phyloP scores from a whole-genome alignment of 176 grass and related monocot genomes.

The Hsuehochloa calcarea region DNA sequence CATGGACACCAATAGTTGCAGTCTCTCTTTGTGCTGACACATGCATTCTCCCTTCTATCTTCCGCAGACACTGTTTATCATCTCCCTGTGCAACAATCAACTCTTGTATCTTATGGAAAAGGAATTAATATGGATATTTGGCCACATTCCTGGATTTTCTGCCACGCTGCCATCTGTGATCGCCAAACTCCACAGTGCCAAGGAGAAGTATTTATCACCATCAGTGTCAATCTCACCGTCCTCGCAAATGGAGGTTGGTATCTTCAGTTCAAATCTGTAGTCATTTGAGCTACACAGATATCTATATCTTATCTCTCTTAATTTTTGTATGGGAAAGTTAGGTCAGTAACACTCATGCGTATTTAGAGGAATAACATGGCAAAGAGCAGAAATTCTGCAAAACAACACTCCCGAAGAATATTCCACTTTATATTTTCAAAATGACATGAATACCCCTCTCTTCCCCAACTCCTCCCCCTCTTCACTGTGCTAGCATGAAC shows the following conservation, averaged over 20 bases:
- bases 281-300: slow-evolving; percentile 4
- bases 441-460: too few relatives aligned
- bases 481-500: too few relatives aligned
- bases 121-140: slow-evolving; percentile 77
- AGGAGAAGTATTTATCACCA: slow-evolving; percentile 82
- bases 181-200: slow-evolving; percentile 67
- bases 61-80: slow-evolving; percentile 68
- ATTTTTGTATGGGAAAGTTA: neutral
- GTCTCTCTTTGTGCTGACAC: slow-evolving; percentile 6
- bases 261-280: slow-evolving; percentile 21
- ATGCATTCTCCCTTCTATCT: slow-evolving; percentile 17
- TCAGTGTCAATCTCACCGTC: slow-evolving; percentile 35
- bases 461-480: too few relatives aligned
- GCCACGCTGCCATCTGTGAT: slow-evolving; percentile 64
- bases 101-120: slow-evolving; percentile 89
- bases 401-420: too few relatives aligned
- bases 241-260: slow-evolving; percentile 52
- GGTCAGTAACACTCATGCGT: too few relatives aligned
- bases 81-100: slow-evolving; percentile 94
- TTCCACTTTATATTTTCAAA: too few relatives aligned
- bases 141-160: slow-evolving; percentile 76
- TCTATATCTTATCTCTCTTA: neutral
- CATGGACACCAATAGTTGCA: slow-evolving; percentile 8
- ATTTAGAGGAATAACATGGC: too few relatives aligned
- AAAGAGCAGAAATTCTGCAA: too few relatives aligned